phyloP scores from a whole-genome alignment of 164 flowering plant species.

The Saururus chinensis region DNA sequence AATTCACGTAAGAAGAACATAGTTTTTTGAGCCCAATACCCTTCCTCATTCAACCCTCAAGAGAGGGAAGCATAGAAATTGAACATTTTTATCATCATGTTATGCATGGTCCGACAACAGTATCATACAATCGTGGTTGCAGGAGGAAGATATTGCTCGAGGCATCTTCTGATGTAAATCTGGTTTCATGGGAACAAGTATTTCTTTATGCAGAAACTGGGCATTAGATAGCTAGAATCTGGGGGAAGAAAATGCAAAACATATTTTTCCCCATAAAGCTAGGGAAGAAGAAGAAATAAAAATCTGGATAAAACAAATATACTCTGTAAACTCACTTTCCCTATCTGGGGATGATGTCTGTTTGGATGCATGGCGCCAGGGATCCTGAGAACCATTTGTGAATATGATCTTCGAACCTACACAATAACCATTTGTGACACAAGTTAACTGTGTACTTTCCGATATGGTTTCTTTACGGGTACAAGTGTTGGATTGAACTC shows the following conservation, averaged over 20 bases:
- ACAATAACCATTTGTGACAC: background rate
- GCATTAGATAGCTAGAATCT: background rate
- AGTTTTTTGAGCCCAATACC: too few relatives aligned
- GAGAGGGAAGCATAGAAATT: too few relatives aligned
- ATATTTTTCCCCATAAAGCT: background rate
- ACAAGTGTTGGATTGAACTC: background rate
- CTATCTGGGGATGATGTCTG: slow-evolving; percentile 74
- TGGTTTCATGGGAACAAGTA: background rate
- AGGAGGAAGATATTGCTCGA: background rate
- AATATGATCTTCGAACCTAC: slow-evolving; percentile 87
- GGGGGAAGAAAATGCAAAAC: background rate
- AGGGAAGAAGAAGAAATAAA: background rate
- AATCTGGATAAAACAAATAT: background rate
- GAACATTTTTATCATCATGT: too few relatives aligned
- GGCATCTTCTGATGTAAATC: background rate
- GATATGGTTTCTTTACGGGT: background rate
- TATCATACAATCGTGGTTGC: background rate
- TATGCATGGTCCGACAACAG: background rate
- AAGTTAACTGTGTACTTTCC: too few relatives aligned
- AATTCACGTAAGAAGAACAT: too few relatives aligned
- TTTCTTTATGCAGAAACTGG: background rate
- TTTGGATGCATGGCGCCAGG: slow-evolving; percentile 97
- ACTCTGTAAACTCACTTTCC: slow-evolving; percentile 24
- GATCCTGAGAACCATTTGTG: slow-evolving; percentile 97
- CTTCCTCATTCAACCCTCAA: too few relatives aligned